Evolutionary conservation across 306 rosid species (phyloP).

Genomic region (Corylus avellana): DNA sequence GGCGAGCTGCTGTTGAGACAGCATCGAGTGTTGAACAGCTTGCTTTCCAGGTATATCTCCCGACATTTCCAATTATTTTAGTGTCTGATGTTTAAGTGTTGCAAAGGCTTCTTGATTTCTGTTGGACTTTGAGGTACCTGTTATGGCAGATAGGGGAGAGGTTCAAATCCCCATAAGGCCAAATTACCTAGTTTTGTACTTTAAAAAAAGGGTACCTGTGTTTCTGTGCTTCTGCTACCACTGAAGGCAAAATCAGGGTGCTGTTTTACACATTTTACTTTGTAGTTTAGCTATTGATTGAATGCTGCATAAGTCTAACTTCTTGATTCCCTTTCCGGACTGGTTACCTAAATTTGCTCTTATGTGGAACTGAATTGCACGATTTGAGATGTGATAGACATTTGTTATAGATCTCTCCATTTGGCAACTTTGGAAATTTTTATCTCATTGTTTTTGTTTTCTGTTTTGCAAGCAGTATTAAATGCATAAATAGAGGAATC

Average conservation of each 20-base stretch:
- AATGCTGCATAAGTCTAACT: background rate
- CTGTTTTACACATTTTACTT: background rate
- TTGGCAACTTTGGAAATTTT: background rate
- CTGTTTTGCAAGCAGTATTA: too few species aligned
- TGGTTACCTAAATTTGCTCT: background rate
- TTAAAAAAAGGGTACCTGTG: background rate
- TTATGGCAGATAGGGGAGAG: too few species aligned
- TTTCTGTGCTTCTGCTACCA: background rate
- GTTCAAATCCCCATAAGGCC: too few species aligned
- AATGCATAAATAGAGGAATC: too few species aligned
- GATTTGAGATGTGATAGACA: background rate
- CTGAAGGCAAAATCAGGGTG: background rate
- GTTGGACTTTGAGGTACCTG: background rate
- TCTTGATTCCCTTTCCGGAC: background rate
- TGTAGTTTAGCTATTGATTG: background rate
- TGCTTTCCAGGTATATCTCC: constrained; percentile 73
- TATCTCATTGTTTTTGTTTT: too few species aligned
- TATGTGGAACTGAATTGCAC: background rate
- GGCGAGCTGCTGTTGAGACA: constrained; percentile 93
- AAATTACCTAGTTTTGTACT: too few species aligned
- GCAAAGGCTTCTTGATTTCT: background rate
- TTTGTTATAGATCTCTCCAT: background rate
- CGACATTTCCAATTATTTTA: constrained; percentile 22
- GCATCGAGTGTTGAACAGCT: constrained; percentile 84
- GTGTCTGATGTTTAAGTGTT: constrained; percentile 24